phyloP scores from a whole-genome alignment of 129 eudicot species.

The Cynara cardunculus region DNA sequence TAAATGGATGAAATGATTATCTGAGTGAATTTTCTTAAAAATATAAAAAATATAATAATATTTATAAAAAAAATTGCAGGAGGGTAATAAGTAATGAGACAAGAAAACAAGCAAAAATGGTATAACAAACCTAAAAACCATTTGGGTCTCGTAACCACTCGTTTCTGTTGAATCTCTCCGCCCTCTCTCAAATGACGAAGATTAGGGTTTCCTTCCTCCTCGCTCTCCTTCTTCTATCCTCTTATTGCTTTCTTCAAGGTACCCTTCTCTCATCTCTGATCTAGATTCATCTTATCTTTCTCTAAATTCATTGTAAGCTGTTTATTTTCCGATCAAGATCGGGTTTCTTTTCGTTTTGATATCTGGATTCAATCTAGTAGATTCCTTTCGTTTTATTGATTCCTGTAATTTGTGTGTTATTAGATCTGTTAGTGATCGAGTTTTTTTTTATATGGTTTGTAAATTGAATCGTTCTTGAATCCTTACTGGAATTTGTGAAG shows the following conservation, averaged over 20 bases:
- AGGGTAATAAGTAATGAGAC: neutral
- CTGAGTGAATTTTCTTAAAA: too few relatives aligned
- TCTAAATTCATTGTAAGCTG: neutral
- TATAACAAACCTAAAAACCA: conserved; percentile 13
- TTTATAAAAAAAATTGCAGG: too few relatives aligned
- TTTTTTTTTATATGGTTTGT: neutral
- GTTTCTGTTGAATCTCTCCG: conserved; percentile 16
- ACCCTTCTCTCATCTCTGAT: conserved; percentile 26
- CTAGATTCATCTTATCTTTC: conserved; percentile 9
- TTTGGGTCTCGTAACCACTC: conserved; percentile 4
- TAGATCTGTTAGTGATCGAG: neutral
- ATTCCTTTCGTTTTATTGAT: neutral
- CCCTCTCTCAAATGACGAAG: conserved; percentile 30
- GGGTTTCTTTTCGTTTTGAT: neutral
- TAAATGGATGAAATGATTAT: too few relatives aligned
- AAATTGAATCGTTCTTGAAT: neutral
- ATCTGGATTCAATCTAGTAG: neutral
- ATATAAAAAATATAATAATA: too few relatives aligned
- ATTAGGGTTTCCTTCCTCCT: conserved; percentile 63
- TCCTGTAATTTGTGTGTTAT: neutral
- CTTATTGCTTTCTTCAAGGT: conserved; percentile 81
- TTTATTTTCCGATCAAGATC: neutral
- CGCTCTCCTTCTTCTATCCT: conserved; percentile 57
- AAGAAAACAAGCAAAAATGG: neutral
- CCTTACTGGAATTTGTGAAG: conserved; percentile 6